Evolutionary conservation across 768 basidiomycete genomes (phyloP).

Genomic region (Trametes maxima): DNA sequence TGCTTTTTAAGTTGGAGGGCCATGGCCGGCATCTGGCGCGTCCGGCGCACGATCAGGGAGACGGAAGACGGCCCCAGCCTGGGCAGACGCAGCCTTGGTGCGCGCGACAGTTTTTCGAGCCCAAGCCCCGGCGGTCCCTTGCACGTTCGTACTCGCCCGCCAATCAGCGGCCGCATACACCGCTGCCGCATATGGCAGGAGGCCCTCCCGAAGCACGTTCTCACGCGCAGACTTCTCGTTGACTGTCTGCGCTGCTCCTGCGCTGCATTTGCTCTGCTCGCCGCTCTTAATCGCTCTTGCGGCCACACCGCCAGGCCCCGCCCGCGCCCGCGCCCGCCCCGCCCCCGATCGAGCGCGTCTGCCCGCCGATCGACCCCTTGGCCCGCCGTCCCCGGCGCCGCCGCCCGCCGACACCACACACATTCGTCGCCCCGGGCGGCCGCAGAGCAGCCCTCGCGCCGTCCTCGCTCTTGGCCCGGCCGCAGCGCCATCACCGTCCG

Average conservation of each 20-base stretch:
- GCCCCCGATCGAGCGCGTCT: background rate
- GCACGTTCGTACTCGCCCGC: constrained; percentile 28
- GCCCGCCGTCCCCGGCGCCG: background rate
- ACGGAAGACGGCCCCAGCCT: background rate
- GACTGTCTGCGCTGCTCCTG: background rate
- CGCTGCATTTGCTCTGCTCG: background rate
- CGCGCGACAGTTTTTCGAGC: background rate
- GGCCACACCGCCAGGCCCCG: background rate
- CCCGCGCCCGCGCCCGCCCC: background rate
- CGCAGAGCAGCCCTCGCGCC: background rate
- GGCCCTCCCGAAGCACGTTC: constrained; percentile 11
- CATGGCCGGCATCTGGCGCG: constrained; percentile 5
- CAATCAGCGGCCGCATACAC: constrained; percentile 17
- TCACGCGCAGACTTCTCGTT: constrained; percentile 10
- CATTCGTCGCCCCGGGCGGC: constrained; percentile 6
- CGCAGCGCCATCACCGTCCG: constrained; percentile 1
- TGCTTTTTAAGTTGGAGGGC: constrained; percentile 12
- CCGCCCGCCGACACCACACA: constrained; percentile 4
- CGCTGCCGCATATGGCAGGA: constrained; percentile 11
- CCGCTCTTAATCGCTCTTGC: constrained; percentile 4
- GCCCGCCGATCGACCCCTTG: background rate
- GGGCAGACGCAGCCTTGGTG: background rate
- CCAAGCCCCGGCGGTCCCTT: constrained; percentile 15
- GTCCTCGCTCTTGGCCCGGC: background rate
- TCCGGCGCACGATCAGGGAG: constrained; percentile 10